These are phyloP conservation scores for Pestalotiopsis sp. DNA, from an alignment of 2,329 filamentous ascomycete species.

Conservation along the genomic window DNA sequence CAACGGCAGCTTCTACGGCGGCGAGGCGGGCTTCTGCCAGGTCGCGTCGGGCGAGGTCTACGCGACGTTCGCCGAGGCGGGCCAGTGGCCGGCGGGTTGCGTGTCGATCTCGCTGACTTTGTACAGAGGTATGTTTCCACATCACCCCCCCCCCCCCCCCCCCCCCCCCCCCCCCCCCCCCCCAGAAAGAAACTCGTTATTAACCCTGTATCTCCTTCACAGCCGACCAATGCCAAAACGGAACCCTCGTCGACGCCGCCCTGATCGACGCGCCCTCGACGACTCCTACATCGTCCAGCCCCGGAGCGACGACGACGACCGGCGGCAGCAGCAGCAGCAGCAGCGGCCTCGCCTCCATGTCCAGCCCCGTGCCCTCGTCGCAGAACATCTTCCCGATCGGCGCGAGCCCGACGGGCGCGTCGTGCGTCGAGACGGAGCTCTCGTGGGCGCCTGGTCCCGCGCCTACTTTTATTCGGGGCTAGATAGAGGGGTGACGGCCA, in stretches of 20 bases:
- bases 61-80: conserved; percentile 18
- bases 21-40: conserved; percentile 29
- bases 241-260: conserved; percentile 12
- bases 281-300: neutral
- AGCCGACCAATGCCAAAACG: conserved; percentile 18
- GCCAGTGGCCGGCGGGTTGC: conserved; percentile 21
- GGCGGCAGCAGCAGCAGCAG: neutral
- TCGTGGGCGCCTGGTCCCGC: conserved; percentile 12
- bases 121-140: conserved; percentile 12
- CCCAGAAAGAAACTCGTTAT: neutral
- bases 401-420: conserved; percentile 13
- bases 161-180: too few relatives aligned
- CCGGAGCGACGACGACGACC: neutral
- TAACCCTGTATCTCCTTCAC: neutral
- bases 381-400: conserved; percentile 12
- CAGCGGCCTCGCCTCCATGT: conserved; percentile 4
- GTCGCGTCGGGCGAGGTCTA: conserved; percentile 22
- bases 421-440: conserved; percentile 8
- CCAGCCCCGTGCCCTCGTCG: conserved; percentile 8
- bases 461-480: conserved; percentile 14
- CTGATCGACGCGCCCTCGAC: neutral
- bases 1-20: conserved; percentile 25
- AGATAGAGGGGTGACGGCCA: neutral
- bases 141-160: too few relatives aligned
- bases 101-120: conserved; percentile 18